Base-by-base conservation (phyloP, 768 basidiomycete genomes). In the Rhizopogon vesiculosus region DNA sequence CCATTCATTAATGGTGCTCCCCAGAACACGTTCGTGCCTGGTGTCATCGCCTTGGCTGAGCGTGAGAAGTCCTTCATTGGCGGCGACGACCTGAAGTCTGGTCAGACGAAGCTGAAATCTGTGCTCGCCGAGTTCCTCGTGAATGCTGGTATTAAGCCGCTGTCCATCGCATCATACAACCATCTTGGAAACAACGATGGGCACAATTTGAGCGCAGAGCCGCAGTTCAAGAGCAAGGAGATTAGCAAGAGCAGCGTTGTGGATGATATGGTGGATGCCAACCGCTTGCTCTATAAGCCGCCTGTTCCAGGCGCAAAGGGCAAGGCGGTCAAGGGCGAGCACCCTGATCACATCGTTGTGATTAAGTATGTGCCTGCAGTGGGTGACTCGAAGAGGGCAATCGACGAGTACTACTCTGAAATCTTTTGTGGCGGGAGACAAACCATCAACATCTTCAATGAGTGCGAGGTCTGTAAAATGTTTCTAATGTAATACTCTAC, bases 121-220 rank as follows among this genome's bases (percentile, higher is more conserved):
- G 96, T 98, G 53, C 79, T 98, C 53, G 94, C 94, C 53, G 96
- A 99, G 78, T 98, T 97, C 84, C 84, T 98, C 62, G 96, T 98
- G 70, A 97, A 97, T 69, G 94, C 95, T 2, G 95, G 95, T 57
- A 98, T 98, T 80, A 97, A 97, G 77, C 95, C 95, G 25, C 84
- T 95, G 68, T 91, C 91, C 56, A 98, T 99, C 66, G 91, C 96
- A 9, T 93, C 91, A 13, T 98, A 99, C 80, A 98, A 98, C 80
- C 96, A 98, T 70, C 86, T 99, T 55, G 96, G 96, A 13, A 97
- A 98, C 80, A 98, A 99, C 71, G 96, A 98, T 66, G 95, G 95
- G 9, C 84, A 85, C 69, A 97, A 96, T 75, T 76, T 99, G 67
- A 87, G 84, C 51, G 89, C 92, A 6, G 91, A 93, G 69, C 78